A percentile compares a stretch with the other conserved stretches of the same genome.
Evolutionary conservation across 495 filamentous ascomycete genomes (phyloP).

Genomic region (Elaphomyces granulatus): DNA sequence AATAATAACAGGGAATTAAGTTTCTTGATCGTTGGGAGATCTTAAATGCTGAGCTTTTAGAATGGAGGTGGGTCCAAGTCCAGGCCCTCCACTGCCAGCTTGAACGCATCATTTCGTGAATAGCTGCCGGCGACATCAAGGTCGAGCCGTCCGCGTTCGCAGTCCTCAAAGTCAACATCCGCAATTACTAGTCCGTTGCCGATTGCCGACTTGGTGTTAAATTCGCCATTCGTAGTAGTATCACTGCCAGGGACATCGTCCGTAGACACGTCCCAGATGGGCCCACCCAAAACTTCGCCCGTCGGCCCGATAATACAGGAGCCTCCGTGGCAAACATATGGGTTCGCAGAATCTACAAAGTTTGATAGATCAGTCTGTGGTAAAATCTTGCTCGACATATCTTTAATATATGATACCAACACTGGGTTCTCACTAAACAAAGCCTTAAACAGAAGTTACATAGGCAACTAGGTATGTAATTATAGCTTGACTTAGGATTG

Average conservation of each 20-base stretch:
- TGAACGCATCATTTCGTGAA: constrained; percentile 71
- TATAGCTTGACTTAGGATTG: too few relatives aligned
- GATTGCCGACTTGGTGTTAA: not conserved
- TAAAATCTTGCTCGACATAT: too few relatives aligned
- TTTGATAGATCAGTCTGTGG: not conserved
- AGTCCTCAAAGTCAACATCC: constrained; percentile 49
- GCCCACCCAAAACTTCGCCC: constrained; percentile 63
- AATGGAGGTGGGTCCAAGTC: constrained; percentile 61
- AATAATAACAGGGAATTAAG: too few relatives aligned
- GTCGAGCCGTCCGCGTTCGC: constrained; percentile 45
- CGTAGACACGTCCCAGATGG: constrained; percentile 58
- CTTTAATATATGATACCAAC: too few relatives aligned
- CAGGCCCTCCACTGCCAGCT: constrained; percentile 57
- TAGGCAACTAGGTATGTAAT: too few relatives aligned
- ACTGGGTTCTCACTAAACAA: too few relatives aligned
- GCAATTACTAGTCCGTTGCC: constrained; percentile 29
- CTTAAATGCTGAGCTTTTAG: too few relatives aligned
- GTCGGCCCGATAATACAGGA: constrained; percentile 69
- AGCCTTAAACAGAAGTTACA: too few relatives aligned
- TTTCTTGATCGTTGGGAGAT: too few relatives aligned
- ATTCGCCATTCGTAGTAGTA: constrained; percentile 8
- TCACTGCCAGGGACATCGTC: constrained; percentile 46
- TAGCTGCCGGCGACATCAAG: constrained; percentile 66
- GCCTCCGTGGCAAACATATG: constrained; percentile 55
- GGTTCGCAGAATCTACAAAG: constrained; percentile 11